Conservation (phyloP, 2,329 filamentous ascomycete genomes). For the Pseudocercospora pini-densiflorae region DNA sequence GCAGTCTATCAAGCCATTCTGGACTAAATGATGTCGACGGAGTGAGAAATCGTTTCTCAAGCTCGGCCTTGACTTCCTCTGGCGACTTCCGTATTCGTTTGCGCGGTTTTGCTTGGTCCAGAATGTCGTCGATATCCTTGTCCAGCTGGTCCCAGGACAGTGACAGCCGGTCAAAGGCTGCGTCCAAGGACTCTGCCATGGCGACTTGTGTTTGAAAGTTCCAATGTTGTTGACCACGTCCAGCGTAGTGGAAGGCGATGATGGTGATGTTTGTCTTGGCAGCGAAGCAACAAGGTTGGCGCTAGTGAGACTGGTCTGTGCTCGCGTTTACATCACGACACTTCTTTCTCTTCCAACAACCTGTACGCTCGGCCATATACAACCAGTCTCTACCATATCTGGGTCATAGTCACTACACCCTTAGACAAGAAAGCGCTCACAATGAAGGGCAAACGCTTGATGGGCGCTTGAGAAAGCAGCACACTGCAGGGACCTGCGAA, state of each 20-base stretch:
- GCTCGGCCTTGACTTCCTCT: slow-evolving; percentile 66
- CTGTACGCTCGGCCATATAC: no score
- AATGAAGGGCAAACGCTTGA: no score
- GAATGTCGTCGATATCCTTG: slow-evolving; percentile 60
- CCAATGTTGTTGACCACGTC: background rate
- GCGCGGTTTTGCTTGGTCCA: slow-evolving; percentile 58
- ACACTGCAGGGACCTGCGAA: no score
- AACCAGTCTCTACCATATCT: no score
- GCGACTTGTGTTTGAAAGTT: background rate
- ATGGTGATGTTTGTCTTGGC: background rate
- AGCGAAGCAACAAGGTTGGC: background rate
- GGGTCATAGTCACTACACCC: no score
- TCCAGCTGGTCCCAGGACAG: slow-evolving; percentile 41
- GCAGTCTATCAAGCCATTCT: slow-evolving; percentile 85
- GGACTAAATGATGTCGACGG: slow-evolving; percentile 79
- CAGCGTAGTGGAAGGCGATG: background rate
- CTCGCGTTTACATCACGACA: background rate
- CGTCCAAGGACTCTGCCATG: slow-evolving; percentile 44
- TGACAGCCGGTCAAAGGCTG: slow-evolving; percentile 58
- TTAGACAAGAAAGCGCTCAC: no score
- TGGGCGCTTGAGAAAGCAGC: no score
- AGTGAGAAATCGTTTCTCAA: slow-evolving; percentile 78
- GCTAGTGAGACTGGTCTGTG: background rate
- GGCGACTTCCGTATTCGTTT: slow-evolving; percentile 60
- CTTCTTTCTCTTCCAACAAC: no score